Base-by-base conservation (phyloP, 192 early-diverging fungal genomes). In the Backusella tuberculispora region DNA sequence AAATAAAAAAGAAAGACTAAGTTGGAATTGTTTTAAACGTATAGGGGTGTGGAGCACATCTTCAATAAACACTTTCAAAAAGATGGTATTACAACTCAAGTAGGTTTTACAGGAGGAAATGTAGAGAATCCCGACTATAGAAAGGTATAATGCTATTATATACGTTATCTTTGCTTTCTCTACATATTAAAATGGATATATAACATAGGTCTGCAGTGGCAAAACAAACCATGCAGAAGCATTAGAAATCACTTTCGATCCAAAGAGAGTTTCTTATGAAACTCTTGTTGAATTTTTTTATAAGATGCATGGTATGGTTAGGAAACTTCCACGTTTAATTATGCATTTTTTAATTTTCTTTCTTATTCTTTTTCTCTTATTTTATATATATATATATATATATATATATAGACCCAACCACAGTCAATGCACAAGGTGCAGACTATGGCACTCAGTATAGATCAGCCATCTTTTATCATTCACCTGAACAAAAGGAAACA, bases 381-480 rank as follows among this genome's bases (percentile, higher is more conserved):
- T 73, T 63, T 41, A n/a, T n/a, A n/a, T n/a, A n/a, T 77, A 86
- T 63, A 24, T 66, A 34, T 34, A 1, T 66, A 19, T 72, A 41
- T 41, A 10, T 0, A 0, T 38, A 48, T 48, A 0, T 79, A 87
- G 94, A 98, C 76, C 94, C 97, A 3, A 97, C 96, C 2, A 95
- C 92, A 13, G 56, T 87, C n/a, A 92, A 95, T 80, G 82, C 88
- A 1, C 97, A 97, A 74, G 97, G 97, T 5, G 85, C 84, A 42
- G 96, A 98, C 76, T 48, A 77, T 26, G 97, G 97, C 17, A 88
- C 92, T 14, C 97, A 98, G 81, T 88, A 98, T 85, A 86, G 97
- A 14, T 93, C 91, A 4, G 93, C 88, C 13, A 95, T 98, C 73
- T 95, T 95, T 75, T 95, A 92, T 79, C 92, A 95, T 83, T 85